Conservation (phyloP, 2,329 filamentous ascomycete species). For the Diaporthe velutina region DNA sequence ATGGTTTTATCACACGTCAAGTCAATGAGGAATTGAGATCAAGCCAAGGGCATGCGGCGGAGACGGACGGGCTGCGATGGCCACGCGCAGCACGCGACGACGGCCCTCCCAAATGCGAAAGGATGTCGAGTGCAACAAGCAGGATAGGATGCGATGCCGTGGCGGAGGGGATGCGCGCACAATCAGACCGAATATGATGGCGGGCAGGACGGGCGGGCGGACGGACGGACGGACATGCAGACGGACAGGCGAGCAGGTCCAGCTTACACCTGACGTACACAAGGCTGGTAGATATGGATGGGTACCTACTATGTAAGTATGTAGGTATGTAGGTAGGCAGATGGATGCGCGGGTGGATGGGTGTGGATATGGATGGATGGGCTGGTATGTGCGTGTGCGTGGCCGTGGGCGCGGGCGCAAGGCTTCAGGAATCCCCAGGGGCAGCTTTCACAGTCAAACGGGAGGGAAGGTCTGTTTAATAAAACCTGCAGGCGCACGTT, state of each 20-base stretch:
- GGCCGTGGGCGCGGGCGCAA: neutral
- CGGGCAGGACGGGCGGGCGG: neutral
- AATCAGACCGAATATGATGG: neutral
- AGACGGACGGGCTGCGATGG: slow-evolving; percentile 1
- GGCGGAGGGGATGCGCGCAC: neutral
- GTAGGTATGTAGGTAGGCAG: neutral
- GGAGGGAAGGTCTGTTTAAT: slow-evolving; percentile 16
- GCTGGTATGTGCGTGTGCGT: slow-evolving; percentile 12
- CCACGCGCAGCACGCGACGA: slow-evolving; percentile 15
- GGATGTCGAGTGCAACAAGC: neutral
- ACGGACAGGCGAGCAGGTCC: neutral
- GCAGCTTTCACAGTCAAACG: neutral
- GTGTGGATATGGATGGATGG: slow-evolving; percentile 17
- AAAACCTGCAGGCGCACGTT: slow-evolving; percentile 12
- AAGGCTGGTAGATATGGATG: neutral
- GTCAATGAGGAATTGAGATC: neutral
- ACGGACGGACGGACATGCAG: neutral
- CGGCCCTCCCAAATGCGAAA: neutral
- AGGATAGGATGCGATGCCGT: neutral
- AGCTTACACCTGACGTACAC: slow-evolving; percentile 18
- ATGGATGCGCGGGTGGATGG: neutral
- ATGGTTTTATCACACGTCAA: slow-evolving; percentile 22
- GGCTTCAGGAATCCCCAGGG: slow-evolving; percentile 5
- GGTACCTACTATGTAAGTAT: no score
- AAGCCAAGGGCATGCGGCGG: slow-evolving; percentile 1